Percentiles rank a stretch among this genome's conserved stretches.
Conservation (phyloP, 345 rosid genomes). For the Euphorbia tirucalli region DNA sequence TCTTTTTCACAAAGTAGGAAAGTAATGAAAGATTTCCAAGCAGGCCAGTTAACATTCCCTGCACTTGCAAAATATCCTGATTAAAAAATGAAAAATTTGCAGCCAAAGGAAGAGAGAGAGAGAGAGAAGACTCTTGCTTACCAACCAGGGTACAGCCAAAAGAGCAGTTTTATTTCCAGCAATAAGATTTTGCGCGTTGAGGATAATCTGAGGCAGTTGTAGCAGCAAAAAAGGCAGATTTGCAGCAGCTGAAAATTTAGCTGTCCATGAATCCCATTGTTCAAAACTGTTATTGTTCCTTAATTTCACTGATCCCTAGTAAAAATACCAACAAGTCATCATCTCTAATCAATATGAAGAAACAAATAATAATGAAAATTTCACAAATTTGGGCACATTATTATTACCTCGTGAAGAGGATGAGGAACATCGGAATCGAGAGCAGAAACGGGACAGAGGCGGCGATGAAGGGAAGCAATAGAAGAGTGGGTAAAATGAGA, state of each 20-base stretch:
- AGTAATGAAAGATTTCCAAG: conserved; percentile 84
- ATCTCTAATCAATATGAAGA: neutral
- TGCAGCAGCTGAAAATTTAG: conserved; percentile 67
- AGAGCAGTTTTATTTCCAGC: conserved; percentile 80
- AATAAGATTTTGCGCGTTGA: conserved; percentile 72
- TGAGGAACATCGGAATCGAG: conserved; percentile 55
- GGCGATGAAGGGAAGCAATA: conserved; percentile 38
- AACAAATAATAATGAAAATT: too few species aligned
- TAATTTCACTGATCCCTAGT: conserved; percentile 41
- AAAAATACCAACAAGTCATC: neutral
- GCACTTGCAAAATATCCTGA: conserved; percentile 29
- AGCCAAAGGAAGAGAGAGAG: neutral
- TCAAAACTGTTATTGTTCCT: conserved; percentile 37
- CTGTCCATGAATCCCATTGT: conserved; percentile 85
- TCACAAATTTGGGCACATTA: too few species aligned
- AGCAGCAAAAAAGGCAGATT: conserved; percentile 76
- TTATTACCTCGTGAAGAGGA: conserved; percentile 52
- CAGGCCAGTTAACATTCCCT: conserved; percentile 89
- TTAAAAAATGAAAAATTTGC: too few species aligned
- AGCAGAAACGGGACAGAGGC: conserved; percentile 38
- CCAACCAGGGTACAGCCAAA: conserved; percentile 90
- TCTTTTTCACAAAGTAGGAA: conserved; percentile 79
- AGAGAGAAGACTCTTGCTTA: conserved; percentile 25
- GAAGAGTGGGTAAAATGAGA: conserved; percentile 16
- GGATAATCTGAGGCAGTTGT: conserved; percentile 88